Evolutionary conservation across 768 basidiomycete species (phyloP), one percentile per base, ranked within the genome.

Genomic region (Pleurotus tuoliensis): DNA sequence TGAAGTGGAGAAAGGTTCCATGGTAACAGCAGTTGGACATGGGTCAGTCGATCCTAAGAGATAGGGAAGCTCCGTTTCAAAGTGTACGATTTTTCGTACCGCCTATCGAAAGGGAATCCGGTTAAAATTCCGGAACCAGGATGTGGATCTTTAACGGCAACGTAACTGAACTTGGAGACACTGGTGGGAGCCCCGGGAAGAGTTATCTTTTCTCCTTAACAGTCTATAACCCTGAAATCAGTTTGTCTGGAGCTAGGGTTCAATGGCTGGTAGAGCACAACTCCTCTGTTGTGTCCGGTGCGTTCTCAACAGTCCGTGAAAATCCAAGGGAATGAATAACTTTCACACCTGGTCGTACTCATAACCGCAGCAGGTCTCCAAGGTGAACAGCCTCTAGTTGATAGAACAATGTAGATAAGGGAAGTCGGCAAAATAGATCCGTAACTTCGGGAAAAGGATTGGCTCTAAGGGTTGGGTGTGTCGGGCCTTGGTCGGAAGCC

Each of bases 1-100:
- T 86, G 86, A 87, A 87, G 86, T 87, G 86, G 86, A 84, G 81
- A 88, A 87, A 84, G 85, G 86, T 86, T 86, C 84, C 84, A 82
- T 86, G 86, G 81, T 85, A 86, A 87, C 84, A 86, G 84, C 83
- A 85, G 83, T 87, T 87, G 86, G 81, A 86, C 84, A 86, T 82
- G 85, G 84, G 85, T 87, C 78, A 88, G 85, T 86, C 83, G 83
- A 85, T 87, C 85, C 82, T 84, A 84, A 85, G 82, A 82, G 78
- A 79, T 83, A 43, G 82, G 83, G 78, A 80, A 84, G 13, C 41
- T 43, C 41, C 39, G 39, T 41, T 41, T 41, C 39, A 41, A 41
- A 41, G 39, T 41, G 39, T 5, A 41, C 39, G 39, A 41, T 41
- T 41, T 7, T 72, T 79, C 75, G 79, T 81, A 81, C 81, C 78